phyloP scores from a whole-genome alignment of 352 stramenopile genomes.

The Phytophthora pinifolia region DNA sequence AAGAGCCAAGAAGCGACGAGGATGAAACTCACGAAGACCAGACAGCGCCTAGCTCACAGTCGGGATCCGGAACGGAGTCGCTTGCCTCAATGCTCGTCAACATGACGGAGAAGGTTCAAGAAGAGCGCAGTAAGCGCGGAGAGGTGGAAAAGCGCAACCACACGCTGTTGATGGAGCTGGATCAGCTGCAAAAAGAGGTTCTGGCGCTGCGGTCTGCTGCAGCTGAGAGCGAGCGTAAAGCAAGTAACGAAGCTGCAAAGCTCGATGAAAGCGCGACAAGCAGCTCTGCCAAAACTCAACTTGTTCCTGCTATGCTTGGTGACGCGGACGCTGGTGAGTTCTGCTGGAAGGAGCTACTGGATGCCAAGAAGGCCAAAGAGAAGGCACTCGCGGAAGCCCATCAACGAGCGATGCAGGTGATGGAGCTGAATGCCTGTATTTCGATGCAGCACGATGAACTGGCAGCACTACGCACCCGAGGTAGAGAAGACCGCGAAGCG shows the following conservation, averaged over 20 bases:
- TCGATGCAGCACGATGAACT: constrained; percentile 82
- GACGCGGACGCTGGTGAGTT: constrained; percentile 39
- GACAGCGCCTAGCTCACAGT: not conserved
- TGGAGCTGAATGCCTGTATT: constrained; percentile 71
- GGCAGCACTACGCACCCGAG: constrained; percentile 42
- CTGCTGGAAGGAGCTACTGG: constrained; percentile 60
- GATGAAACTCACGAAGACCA: constrained; percentile 8
- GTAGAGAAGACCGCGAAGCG: constrained; percentile 39
- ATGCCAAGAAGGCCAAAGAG: constrained; percentile 54
- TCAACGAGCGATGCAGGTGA: constrained; percentile 55
- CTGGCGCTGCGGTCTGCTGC: constrained; percentile 51
- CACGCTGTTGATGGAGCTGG: constrained; percentile 61
- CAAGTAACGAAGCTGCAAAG: not conserved
- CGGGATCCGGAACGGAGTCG: constrained; percentile 27
- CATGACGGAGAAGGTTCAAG: constrained; percentile 65
- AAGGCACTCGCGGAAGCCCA: constrained; percentile 57
- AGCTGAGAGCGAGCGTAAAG: constrained; percentile 14
- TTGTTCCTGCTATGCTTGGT: constrained; percentile 12
- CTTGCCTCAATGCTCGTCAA: constrained; percentile 55
- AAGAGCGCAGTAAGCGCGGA: constrained; percentile 47
- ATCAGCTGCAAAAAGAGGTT: constrained; percentile 65
- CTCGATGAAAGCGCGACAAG: not conserved
- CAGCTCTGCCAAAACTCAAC: constrained; percentile 14
- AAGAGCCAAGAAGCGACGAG: constrained; percentile 15
- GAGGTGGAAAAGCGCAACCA: constrained; percentile 70